Base-by-base conservation (phyloP, 495 filamentous ascomycete species). In the Echria macrotheca region DNA sequence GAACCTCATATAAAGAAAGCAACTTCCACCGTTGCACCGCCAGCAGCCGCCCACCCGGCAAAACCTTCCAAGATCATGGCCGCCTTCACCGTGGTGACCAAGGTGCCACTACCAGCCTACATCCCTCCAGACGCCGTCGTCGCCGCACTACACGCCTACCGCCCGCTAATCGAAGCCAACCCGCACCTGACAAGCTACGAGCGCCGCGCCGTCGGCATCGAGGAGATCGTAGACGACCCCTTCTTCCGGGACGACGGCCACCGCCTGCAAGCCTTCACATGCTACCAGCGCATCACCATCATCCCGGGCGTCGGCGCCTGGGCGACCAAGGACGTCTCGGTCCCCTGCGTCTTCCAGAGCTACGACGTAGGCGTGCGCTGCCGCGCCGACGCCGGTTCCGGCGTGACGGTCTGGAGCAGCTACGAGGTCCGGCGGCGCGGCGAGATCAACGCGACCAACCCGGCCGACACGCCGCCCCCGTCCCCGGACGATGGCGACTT, bases 251-350 rank as follows among this genome's bases (percentile, higher is more conserved):
- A 55, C 0, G 53, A 61, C 49, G 60, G 62, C 21, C 31, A n/a
- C n/a, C 49, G 57, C n/a, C 54, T 65, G 1, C 35, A 49, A 8
- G 54, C 57, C 36, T 69, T 63, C 47, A 44, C 61, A 41, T 59
- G 69, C 44, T 52, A 53, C 52, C 67, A 71, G 42, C 60, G 57
- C 37, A 60, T 71, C 32, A 63, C 66, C 49, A 55, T 69, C 44
- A 57, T 70, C n/a, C 65, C 67, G 1, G 64, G 64, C 46, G 42
- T 65, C 9, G 63, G 60, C 5, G 42, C 58, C 3, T 50, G 59
- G 44, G 57, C 57, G 0, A 58, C 40, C 15, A 69, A 61, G 50
- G 49, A 59, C 18, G 54, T 69, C 3, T 12, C 31, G 17, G 58
- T 68, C 31, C 61, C 65, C 0, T 66, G 61, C 47, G 44, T 66